These are phyloP conservation scores for Balansia obtecta DNA, from an alignment of 2,329 filamentous ascomycete species.

Conservation along the genomic window DNA sequence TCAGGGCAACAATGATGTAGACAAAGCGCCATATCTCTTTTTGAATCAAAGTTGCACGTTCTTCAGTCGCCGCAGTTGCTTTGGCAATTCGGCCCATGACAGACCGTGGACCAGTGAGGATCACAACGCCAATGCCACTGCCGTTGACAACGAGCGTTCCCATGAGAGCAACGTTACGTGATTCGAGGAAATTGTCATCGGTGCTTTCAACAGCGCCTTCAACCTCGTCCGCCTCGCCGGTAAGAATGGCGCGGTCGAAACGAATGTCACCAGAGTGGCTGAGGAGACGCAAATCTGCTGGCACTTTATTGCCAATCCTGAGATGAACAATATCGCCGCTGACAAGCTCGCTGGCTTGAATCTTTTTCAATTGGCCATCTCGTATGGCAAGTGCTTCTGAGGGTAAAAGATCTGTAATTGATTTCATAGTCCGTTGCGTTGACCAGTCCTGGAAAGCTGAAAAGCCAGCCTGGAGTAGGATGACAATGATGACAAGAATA, in stretches of 20 bases:
- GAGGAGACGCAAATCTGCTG: slow-evolving; percentile 32
- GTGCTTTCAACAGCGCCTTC: slow-evolving; percentile 27
- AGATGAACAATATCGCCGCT: slow-evolving; percentile 34
- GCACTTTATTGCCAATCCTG: slow-evolving; percentile 34
- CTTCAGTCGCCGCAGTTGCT: slow-evolving; percentile 23
- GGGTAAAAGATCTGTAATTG: slow-evolving; percentile 32
- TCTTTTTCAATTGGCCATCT: slow-evolving; percentile 26
- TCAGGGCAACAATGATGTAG: slow-evolving; percentile 27
- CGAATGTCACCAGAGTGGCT: slow-evolving; percentile 28
- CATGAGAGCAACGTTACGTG: slow-evolving; percentile 30
- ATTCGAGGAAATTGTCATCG: slow-evolving; percentile 29
- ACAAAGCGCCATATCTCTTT: slow-evolving; percentile 31
- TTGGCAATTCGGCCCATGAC: slow-evolving; percentile 30
- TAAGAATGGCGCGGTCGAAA: slow-evolving; percentile 29
- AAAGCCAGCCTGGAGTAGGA: slow-evolving; percentile 32
- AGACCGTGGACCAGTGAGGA: slow-evolving; percentile 25
- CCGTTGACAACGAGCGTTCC: slow-evolving; percentile 30
- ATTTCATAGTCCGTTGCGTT: slow-evolving; percentile 32
- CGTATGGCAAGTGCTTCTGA: slow-evolving; percentile 30
- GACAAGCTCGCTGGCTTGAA: slow-evolving; percentile 31
- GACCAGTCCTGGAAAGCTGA: slow-evolving; percentile 37
- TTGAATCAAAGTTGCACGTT: slow-evolving; percentile 27
- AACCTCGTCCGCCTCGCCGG: slow-evolving; percentile 29
- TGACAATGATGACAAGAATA: slow-evolving; percentile 33
- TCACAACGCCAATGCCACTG: slow-evolving; percentile 24